Evolutionary conservation across 1,284 basidiomycete genomes (phyloP).

Genomic region (Sporisorium reilianum): DNA sequence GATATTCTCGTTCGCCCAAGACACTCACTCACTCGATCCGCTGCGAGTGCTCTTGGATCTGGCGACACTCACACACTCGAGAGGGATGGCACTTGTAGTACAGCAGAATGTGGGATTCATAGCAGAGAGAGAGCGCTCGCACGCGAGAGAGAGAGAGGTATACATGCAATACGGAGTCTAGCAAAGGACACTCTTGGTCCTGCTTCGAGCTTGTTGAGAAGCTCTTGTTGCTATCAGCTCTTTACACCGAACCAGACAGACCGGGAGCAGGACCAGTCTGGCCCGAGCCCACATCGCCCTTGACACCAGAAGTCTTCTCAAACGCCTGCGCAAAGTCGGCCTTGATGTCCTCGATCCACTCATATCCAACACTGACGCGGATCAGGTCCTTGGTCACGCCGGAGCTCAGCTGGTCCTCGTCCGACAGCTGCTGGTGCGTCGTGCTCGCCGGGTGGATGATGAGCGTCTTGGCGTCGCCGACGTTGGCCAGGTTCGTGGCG

Average conservation of each 20-base stretch:
- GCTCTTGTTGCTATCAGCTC: not conserved
- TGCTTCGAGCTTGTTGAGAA: slow-evolving; percentile 24
- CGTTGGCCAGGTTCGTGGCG: slow-evolving; percentile 71
- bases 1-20: no score
- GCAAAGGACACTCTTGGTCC: not conserved
- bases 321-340: slow-evolving; percentile 82
- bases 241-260: slow-evolving; percentile 52
- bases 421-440: slow-evolving; percentile 82
- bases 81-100: no score
- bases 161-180: slow-evolving; percentile 6
- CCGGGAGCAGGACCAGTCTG: slow-evolving; percentile 55
- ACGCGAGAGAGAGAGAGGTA: not conserved
- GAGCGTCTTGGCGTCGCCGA: slow-evolving; percentile 67
- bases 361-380: slow-evolving; percentile 83
- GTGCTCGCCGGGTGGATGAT: slow-evolving; percentile 80
- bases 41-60: no score
- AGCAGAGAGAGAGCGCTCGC: not conserved
- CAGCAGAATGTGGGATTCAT: no score
- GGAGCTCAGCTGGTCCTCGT: slow-evolving; percentile 77
- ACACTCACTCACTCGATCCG: no score
- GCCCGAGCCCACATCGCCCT: slow-evolving; percentile 38
- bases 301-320: slow-evolving; percentile 52
- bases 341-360: slow-evolving; percentile 78
- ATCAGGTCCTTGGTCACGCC: slow-evolving; percentile 86
- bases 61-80: no score